Evolutionary conservation across 179 eudicot genomes (phyloP).

Genomic region (Carnegiea gigantea): DNA sequence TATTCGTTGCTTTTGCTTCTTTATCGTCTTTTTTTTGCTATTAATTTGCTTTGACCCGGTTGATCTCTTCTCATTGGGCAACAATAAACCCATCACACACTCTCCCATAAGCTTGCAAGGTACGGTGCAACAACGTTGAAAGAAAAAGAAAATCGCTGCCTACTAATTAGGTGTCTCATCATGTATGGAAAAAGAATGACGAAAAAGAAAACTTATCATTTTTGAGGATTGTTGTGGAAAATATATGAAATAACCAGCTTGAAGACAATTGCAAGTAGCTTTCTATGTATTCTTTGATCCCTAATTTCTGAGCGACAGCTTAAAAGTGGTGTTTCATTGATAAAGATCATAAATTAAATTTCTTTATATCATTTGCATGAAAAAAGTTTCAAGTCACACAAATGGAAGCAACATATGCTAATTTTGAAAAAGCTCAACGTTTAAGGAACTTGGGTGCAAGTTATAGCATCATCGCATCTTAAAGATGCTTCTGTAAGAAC

Average conservation of each 20-base stretch:
- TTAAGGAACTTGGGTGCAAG: neutral
- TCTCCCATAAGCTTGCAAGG: no score
- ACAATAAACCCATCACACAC: no score
- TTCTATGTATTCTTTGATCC: neutral
- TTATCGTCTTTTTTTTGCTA: neutral
- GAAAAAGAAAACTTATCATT: no score
- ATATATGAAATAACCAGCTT: neutral
- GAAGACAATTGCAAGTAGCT: neutral
- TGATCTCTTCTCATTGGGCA: neutral
- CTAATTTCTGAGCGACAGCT: neutral
- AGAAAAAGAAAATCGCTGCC: no score
- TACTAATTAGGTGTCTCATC: no score
- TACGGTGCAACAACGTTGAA: no score
- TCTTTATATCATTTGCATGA: neutral
- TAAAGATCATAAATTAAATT: neutral
- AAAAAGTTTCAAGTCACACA: neutral
- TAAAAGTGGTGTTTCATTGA: neutral
- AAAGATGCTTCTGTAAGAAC: neutral
- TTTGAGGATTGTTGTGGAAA: no score
- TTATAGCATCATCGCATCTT: neutral
- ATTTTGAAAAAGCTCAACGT: neutral
- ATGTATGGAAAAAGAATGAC: no score
- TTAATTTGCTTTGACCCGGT: neutral
- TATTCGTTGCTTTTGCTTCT: no score
- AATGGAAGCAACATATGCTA: neutral